Evolutionary conservation across 192 early-diverging fungal genomes (phyloP).

Genomic region (Chytriomyces hyalinus): DNA sequence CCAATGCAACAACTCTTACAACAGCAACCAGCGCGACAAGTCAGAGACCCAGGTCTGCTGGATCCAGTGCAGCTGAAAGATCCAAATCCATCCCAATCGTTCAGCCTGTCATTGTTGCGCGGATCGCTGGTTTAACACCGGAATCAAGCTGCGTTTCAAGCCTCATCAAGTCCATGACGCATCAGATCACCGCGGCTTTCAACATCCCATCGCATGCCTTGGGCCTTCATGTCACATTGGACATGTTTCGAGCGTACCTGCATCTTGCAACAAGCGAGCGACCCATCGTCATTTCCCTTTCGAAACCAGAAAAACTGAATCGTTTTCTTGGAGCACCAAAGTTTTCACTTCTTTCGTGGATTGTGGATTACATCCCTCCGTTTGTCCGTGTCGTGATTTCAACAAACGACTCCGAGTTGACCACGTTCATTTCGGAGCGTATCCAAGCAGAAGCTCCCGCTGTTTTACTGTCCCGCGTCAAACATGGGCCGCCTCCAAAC

Average conservation of each 20-base stretch:
- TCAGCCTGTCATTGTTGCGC: constrained; percentile 27
- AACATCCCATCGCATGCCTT: neutral
- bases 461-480: neutral
- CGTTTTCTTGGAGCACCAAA: neutral
- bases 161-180: constrained; percentile 29
- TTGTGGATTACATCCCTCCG: constrained; percentile 22
- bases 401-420: neutral
- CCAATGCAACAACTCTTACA: neutral
- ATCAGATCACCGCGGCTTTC: constrained; percentile 32
- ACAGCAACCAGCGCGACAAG: constrained; percentile 5
- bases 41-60: neutral
- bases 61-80: neutral
- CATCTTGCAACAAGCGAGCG: constrained; percentile 15
- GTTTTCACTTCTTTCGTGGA: constrained; percentile 16
- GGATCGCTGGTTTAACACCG: constrained; percentile 24
- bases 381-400: constrained; percentile 29
- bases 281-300: constrained; percentile 21
- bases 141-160: neutral
- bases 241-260: constrained; percentile 21
- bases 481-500: constrained; percentile 8
- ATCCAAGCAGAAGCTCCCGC: neutral
- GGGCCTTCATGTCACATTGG: constrained; percentile 14
- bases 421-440: constrained; percentile 2
- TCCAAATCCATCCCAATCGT: neutral
- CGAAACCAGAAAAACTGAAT: constrained; percentile 22